phyloP scores from a whole-genome alignment of 148 eudicot species.

The Rhododendron mucronatum region DNA sequence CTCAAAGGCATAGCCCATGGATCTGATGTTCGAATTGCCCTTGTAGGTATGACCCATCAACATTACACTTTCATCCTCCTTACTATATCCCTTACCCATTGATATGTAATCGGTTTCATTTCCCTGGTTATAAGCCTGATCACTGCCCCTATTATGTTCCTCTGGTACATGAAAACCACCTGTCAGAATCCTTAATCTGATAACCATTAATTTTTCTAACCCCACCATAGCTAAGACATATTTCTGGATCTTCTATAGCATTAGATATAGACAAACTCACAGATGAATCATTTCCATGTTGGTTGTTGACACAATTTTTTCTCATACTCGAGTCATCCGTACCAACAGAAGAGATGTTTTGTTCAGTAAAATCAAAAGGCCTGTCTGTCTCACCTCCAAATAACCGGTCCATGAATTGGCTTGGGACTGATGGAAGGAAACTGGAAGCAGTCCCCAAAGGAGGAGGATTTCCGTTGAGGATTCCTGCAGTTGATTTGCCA shows the following conservation, averaged over 20 bases:
- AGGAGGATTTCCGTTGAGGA: conserved; percentile 11
- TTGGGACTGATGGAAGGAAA: conserved; percentile 27
- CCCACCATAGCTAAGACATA: conserved; percentile 34
- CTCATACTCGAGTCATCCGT: conserved; percentile 18
- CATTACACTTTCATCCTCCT: conserved; percentile 26
- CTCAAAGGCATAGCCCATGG: conserved; percentile 16
- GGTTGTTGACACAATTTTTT: conserved; percentile 17
- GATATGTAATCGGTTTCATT: conserved; percentile 28
- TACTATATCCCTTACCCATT: conserved; percentile 28
- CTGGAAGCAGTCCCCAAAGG: conserved; percentile 33
- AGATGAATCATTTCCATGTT: conserved; percentile 28
- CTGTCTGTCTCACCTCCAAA: conserved; percentile 33
- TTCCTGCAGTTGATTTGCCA: conserved; percentile 25
- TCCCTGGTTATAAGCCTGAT: conserved; percentile 25
- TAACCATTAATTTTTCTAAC: conserved; percentile 40
- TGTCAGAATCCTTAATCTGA: conserved; percentile 43
- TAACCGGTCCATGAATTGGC: conserved; percentile 43
- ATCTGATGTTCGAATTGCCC: conserved; percentile 21
- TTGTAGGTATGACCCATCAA: conserved; percentile 28
- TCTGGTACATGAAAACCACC: conserved; percentile 17
- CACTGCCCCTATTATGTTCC: conserved; percentile 15
- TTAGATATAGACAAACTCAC: conserved; percentile 43
- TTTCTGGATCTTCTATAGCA: conserved; percentile 30
- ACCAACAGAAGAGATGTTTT: conserved; percentile 18
- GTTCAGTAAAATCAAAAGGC: conserved; percentile 19